Percentiles rank a stretch among this genome's conserved stretches.
Evolutionary conservation across 116 monocot species (phyloP).

Genomic region (Iris pallida): DNA sequence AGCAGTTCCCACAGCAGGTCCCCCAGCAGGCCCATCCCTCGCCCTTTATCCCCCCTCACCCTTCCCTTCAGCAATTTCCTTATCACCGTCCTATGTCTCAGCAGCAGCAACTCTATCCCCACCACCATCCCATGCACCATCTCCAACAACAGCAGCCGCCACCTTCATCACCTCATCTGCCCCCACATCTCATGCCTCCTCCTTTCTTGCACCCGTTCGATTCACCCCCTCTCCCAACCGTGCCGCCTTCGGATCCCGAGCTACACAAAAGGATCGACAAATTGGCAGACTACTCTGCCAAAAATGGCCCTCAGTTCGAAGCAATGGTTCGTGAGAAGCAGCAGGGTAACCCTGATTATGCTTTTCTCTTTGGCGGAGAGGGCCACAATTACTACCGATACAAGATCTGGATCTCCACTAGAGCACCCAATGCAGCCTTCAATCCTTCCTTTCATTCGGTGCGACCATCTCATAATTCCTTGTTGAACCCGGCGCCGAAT

Average conservation of each 20-base stretch:
- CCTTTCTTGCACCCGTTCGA: conserved; percentile 54
- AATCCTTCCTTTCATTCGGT: conserved; percentile 34
- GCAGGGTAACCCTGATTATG: conserved; percentile 78
- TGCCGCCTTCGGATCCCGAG: conserved; percentile 72
- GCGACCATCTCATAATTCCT: conserved; percentile 30
- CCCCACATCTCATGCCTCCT: conserved; percentile 43
- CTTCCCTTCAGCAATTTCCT: conserved; percentile 54
- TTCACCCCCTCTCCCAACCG: conserved; percentile 38
- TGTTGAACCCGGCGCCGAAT: conserved; percentile 30
- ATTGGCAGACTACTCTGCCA: conserved; percentile 72
- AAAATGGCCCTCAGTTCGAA: conserved; percentile 94
- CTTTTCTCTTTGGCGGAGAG: conserved; percentile 88
- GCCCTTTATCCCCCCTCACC: conserved; percentile 49
- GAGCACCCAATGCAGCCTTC: conserved; percentile 33
- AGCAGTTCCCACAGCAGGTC: conserved; percentile 54
- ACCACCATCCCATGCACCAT: conserved; percentile 16
- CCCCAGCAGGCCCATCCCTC: conserved; percentile 46
- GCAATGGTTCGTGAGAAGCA: conserved; percentile 90
- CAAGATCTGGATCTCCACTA: conserved; percentile 58
- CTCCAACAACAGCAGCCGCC: conserved; percentile 46
- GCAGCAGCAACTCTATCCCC: conserved; percentile 43
- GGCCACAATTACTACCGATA: conserved; percentile 83
- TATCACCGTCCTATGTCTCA: conserved; percentile 48
- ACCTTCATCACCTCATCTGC: conserved; percentile 37
- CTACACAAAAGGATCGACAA: conserved; percentile 88